phyloP scores from a whole-genome alignment of 768 basidiomycete species.

The Xerocomellus chrysenteron region DNA sequence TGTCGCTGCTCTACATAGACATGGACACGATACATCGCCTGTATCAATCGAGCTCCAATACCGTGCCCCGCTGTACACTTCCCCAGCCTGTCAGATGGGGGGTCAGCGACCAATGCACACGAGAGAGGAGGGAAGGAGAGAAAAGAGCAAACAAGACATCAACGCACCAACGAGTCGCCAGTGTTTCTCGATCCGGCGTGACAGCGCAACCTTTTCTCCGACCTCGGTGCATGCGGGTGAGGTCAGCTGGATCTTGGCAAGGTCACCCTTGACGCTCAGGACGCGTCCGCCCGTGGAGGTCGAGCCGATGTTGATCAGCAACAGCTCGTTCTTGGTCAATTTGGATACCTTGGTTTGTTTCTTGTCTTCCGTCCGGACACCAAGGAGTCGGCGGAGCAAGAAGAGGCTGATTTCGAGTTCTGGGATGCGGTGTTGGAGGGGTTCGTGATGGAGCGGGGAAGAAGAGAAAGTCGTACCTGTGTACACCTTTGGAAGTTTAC shows the following conservation, averaged over 20 bases:
- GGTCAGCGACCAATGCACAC: neutral
- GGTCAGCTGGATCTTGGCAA: conserved; percentile 92
- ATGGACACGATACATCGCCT: neutral
- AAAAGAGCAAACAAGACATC: neutral
- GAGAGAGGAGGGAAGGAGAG: too few species aligned
- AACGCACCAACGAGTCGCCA: conserved; percentile 92
- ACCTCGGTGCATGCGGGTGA: conserved; percentile 95
- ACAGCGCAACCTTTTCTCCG: conserved; percentile 96
- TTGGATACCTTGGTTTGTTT: conserved; percentile 97
- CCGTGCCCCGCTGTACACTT: conserved; percentile 82
- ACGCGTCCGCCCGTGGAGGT: conserved; percentile 97
- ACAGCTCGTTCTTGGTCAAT: conserved; percentile 84
- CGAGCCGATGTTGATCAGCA: conserved; percentile 97
- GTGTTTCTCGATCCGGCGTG: conserved; percentile 94
- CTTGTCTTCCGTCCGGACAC: conserved; percentile 98
- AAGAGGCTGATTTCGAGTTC: conserved; percentile 93
- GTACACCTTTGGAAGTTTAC: conserved; percentile 93
- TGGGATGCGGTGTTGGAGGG: conserved; percentile 22
- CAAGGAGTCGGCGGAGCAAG: conserved; percentile 90
- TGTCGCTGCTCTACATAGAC: neutral
- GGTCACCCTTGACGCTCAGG: conserved; percentile 88
- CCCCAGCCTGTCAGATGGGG: conserved; percentile 50
- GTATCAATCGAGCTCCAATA: conserved; percentile 70
- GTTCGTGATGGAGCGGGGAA: neutral
- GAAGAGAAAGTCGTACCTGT: conserved; percentile 49